Evolutionary conservation across 331 rosid genomes (phyloP).

Genomic region (Quercus tomentella): DNA sequence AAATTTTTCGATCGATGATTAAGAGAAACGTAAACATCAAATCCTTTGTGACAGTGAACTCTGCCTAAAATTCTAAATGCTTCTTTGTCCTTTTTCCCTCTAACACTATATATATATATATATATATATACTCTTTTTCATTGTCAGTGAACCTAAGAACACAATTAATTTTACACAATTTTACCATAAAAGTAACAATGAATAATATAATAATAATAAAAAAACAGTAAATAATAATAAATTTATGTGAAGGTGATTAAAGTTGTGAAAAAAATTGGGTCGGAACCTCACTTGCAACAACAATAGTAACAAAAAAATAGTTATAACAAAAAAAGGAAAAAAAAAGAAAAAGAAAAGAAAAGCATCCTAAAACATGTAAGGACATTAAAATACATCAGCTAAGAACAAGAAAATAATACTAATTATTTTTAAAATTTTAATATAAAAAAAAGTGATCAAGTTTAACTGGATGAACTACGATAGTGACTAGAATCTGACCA

Average conservation of each 20-base stretch:
- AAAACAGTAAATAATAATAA: too few relatives aligned
- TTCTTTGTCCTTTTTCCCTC: constrained; percentile 20
- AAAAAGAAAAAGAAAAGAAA: neutral
- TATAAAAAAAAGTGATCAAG: neutral
- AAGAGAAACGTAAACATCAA: constrained; percentile 31
- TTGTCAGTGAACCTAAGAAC: too few relatives aligned
- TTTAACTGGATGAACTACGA: constrained; percentile 61
- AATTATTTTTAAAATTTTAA: neutral
- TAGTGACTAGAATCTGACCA: constrained; percentile 61
- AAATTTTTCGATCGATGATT: constrained; percentile 20
- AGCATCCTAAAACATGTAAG: neutral
- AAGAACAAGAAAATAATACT: neutral
- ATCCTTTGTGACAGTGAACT: constrained; percentile 9
- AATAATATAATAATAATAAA: too few relatives aligned
- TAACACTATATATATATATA: neutral
- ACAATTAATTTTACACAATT: too few relatives aligned
- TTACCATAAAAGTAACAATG: too few relatives aligned
- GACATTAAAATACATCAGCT: neutral
- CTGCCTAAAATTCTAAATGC: constrained; percentile 12
- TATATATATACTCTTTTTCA: neutral
- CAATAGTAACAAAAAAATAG: neutral
- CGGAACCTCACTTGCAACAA: too few relatives aligned
- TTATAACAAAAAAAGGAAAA: neutral
- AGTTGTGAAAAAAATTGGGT: too few relatives aligned
- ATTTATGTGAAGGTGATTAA: too few relatives aligned